Conservation (phyloP, 805 yeast species). For the Suhomyces pyralidae region DNA sequence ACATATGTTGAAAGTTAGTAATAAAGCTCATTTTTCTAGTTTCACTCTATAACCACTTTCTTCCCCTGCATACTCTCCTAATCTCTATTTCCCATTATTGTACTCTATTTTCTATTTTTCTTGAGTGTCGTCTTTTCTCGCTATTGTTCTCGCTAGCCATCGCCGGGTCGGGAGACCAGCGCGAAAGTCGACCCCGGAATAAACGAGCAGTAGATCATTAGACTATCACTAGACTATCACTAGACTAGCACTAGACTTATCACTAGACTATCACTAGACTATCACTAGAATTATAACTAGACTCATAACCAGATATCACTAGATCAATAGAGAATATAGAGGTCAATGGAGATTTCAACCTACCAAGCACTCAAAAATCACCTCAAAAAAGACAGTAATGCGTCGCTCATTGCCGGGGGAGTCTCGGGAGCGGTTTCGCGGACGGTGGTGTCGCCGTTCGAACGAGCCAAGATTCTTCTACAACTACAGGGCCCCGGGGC, state of each 20-base stretch:
- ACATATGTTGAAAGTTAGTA: no score
- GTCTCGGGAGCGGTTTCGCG: slow-evolving; percentile 77
- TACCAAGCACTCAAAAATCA: neutral
- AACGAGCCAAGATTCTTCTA: slow-evolving; percentile 85
- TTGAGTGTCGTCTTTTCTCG: neutral
- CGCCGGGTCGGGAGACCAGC: neutral
- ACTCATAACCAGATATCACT: no score
- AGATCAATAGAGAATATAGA: no score
- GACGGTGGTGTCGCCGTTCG: slow-evolving; percentile 93
- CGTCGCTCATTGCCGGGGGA: slow-evolving; percentile 73
- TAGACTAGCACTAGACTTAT: no score
- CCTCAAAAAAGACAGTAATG: slow-evolving; percentile 46
- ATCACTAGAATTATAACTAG: neutral
- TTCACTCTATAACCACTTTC: no score
- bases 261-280: no score
- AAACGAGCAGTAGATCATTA: neutral
- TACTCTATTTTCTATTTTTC: no score
- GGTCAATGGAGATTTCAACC: neutral
- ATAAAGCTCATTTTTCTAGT: no score
- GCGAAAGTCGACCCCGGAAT: neutral
- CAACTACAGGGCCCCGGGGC: slow-evolving; percentile 77
- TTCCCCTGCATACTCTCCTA: no score
- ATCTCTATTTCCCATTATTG: no score
- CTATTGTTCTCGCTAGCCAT: neutral
- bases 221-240: no score